Evolutionary conservation across 768 basidiomycete genomes (phyloP).

Genomic region (Holtermanniella nyarrowii): DNA sequence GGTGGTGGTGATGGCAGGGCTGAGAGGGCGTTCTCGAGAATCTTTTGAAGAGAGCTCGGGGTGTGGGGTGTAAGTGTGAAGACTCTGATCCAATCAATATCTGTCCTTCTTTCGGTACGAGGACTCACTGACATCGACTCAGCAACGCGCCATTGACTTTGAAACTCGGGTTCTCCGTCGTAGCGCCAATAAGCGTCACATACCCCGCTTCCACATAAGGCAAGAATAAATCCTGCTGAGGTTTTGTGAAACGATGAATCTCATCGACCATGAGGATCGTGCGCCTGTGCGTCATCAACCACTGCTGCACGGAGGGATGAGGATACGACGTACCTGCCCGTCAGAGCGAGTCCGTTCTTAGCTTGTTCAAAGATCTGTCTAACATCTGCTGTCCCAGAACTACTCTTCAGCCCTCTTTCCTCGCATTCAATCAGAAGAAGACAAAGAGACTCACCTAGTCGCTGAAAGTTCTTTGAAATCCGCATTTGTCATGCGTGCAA

Average conservation of each 20-base stretch:
- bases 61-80: slow-evolving; percentile 61
- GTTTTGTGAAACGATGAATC: slow-evolving; percentile 51
- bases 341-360: slow-evolving; percentile 53
- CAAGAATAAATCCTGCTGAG: slow-evolving; percentile 59
- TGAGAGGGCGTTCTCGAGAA: slow-evolving; percentile 50
- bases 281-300: slow-evolving; percentile 43
- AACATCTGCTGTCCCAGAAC: slow-evolving; percentile 53
- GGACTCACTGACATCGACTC: slow-evolving; percentile 60
- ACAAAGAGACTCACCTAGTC: slow-evolving; percentile 45
- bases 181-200: slow-evolving; percentile 71
- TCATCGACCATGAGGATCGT: slow-evolving; percentile 76
- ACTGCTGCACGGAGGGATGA: no score
- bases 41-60: slow-evolving; percentile 51
- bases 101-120: slow-evolving; percentile 9
- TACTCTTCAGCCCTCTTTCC: slow-evolving; percentile 41
- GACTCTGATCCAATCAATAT: slow-evolving; percentile 47
- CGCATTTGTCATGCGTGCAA: slow-evolving; percentile 53
- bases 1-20: slow-evolving; percentile 35
- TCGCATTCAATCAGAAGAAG: neutral
- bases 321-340: slow-evolving; percentile 45
- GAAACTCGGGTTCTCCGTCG: slow-evolving; percentile 84
- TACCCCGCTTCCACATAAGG: slow-evolving; percentile 70
- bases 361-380: slow-evolving; percentile 68
- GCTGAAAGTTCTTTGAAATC: slow-evolving; percentile 68
- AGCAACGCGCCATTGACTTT: slow-evolving; percentile 62